Conservation (phyloP, 371 early-diverging fungal genomes). For the Nematocida major region DNA sequence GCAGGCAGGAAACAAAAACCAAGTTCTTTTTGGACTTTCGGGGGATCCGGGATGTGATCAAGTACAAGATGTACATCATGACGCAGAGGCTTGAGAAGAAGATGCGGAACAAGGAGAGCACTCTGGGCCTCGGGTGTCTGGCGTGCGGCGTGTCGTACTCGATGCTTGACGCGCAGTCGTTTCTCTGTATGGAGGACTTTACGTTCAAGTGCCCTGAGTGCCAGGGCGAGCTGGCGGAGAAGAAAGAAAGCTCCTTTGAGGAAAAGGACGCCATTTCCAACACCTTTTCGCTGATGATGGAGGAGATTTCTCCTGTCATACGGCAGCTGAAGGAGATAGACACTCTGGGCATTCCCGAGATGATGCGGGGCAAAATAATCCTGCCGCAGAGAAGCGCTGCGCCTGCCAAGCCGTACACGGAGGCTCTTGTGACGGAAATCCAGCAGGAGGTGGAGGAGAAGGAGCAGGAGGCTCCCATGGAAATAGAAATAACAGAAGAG, state of each 20-base stretch:
- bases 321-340: constrained; percentile 61
- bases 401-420: not conserved
- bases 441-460: too few species aligned
- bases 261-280: constrained; percentile 8
- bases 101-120: constrained; percentile 40
- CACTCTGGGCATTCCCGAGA: constrained; percentile 54
- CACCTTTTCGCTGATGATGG: constrained; percentile 56
- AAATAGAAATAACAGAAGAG: too few species aligned
- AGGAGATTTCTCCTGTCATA: constrained; percentile 54
- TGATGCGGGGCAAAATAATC: constrained; percentile 61
- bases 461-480: too few species aligned
- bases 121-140: constrained; percentile 53
- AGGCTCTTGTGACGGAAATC: too few species aligned
- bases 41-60: constrained; percentile 63
- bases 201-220: constrained; percentile 64
- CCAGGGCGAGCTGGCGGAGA: constrained; percentile 60
- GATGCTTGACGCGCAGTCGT: constrained; percentile 63
- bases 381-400: constrained; percentile 46
- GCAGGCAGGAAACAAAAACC: constrained; percentile 53
- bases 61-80: constrained; percentile 66
- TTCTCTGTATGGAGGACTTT: constrained; percentile 49
- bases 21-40: constrained; percentile 63
- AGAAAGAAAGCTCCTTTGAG: constrained; percentile 40
- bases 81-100: constrained; percentile 59
- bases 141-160: constrained; percentile 60